These are phyloP conservation scores for Populus euphratica DNA, from an alignment of 345 rosid species.

Conservation along the genomic window DNA sequence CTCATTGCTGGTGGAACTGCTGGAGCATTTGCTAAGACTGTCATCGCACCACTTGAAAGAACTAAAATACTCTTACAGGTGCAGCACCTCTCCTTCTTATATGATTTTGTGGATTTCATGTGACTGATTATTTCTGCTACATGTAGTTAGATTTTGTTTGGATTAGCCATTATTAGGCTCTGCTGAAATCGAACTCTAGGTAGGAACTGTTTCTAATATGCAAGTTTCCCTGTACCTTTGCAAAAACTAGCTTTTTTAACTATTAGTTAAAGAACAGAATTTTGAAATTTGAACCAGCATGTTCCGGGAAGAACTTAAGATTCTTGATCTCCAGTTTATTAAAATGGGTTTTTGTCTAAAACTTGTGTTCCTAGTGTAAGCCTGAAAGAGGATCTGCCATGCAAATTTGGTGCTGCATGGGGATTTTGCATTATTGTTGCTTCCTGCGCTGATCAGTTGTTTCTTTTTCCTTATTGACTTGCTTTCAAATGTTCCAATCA, in stretches of 20 bases:
- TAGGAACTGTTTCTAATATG: neutral
- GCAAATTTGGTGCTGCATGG: constrained; percentile 1
- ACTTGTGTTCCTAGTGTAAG: neutral
- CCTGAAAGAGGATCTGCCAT: neutral
- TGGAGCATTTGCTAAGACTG: constrained; percentile 87
- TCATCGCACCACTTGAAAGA: constrained; percentile 89
- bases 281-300: neutral
- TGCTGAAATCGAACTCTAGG: neutral
- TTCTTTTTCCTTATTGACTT: no score
- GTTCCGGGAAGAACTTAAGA: neutral
- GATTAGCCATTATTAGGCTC: neutral
- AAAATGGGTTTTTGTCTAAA: neutral
- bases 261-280: neutral
- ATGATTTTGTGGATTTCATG: neutral
- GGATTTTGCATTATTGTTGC: neutral
- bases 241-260: neutral
- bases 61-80: constrained; percentile 92
- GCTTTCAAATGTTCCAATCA: neutral
- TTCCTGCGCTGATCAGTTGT: neutral
- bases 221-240: neutral
- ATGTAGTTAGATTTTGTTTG: neutral
- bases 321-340: neutral
- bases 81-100: constrained; percentile 4
- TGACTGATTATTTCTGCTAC: neutral
- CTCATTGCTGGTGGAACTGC: constrained; percentile 97